phyloP scores from a whole-genome alignment of 139 green algal species.

The Micractinium conductrix region DNA sequence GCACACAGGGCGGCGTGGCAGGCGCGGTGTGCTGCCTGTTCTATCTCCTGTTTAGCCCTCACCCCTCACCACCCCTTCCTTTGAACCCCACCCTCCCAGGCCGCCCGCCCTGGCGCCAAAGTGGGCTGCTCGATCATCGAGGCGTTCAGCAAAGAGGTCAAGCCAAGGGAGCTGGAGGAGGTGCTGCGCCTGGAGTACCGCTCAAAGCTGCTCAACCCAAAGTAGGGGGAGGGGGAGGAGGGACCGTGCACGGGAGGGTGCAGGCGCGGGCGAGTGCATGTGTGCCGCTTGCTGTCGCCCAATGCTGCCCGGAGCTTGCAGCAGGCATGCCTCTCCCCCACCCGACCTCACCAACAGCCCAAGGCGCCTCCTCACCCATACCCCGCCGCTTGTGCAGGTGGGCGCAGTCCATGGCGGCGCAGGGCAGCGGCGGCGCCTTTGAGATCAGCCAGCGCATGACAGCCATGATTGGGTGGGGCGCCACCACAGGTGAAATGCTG shows the following conservation, averaged over 20 bases:
- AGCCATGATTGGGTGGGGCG: conserved; percentile 95
- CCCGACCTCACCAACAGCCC: not conserved
- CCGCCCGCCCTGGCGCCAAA: not conserved
- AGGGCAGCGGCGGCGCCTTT: conserved; percentile 95
- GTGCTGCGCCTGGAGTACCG: conserved; percentile 97
- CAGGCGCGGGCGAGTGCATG: too few species aligned
- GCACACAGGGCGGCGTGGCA: too few species aligned
- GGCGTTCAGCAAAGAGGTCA: conserved; percentile 73
- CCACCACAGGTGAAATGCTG: too few species aligned
- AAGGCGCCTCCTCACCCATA: not conserved
- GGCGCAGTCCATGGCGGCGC: conserved; percentile 89
- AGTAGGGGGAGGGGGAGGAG: conserved; percentile 52
- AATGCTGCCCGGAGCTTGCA: too few species aligned
- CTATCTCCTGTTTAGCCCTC: too few species aligned
- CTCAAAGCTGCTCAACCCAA: conserved; percentile 96
- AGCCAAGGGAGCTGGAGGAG: conserved; percentile 86
- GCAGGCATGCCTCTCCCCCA: not conserved
- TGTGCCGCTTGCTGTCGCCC: too few species aligned
- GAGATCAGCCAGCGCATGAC: conserved; percentile 96
- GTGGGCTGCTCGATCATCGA: conserved; percentile 87
- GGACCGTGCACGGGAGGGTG: too few species aligned
- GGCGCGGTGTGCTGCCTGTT: too few species aligned
- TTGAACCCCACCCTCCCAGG: not conserved
- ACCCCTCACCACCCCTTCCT: not conserved
- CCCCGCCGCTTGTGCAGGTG: too few species aligned